Evolutionary conservation across 2,329 filamentous ascomycete genomes (phyloP).

Genomic region (Akanthomyces uredinophilus): DNA sequence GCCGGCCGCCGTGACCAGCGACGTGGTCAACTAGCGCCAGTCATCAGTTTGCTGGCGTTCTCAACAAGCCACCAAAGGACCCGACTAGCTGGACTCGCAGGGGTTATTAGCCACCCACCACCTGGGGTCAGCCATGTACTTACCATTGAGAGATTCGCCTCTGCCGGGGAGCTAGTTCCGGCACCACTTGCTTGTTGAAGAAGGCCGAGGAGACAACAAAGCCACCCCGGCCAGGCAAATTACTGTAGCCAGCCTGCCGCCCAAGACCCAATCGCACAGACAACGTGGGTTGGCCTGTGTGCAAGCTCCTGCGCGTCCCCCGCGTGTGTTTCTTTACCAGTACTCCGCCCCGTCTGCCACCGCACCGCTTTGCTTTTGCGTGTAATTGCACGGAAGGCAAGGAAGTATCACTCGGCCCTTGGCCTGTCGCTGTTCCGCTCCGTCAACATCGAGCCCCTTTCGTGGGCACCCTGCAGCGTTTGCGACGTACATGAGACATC

Average conservation of each 20-base stretch:
- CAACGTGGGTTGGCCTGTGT: slow-evolving; percentile 3
- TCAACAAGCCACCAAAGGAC: neutral
- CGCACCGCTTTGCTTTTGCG: neutral
- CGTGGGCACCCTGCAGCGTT: neutral
- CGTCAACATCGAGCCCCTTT: neutral
- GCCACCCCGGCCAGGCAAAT: neutral
- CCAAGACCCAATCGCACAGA: slow-evolving; percentile 3
- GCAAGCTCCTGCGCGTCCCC: neutral
- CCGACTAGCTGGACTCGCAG: slow-evolving; percentile 2
- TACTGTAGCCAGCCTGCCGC: neutral
- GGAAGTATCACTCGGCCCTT: too few relatives aligned
- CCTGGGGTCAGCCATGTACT: neutral
- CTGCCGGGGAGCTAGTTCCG: slow-evolving; percentile 9
- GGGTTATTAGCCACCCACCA: neutral
- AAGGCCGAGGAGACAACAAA: slow-evolving; percentile 1
- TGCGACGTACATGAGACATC: neutral
- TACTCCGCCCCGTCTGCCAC: too few relatives aligned
- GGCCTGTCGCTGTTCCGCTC: neutral
- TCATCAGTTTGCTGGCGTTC: neutral
- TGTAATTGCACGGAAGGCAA: neutral
- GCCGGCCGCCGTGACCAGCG: slow-evolving; percentile 1
- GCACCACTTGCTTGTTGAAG: slow-evolving; percentile 10
- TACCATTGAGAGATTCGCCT: slow-evolving; percentile 1
- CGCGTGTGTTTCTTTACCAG: neutral
- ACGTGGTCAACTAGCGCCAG: neutral